phyloP scores from a whole-genome alignment of 2,329 filamentous ascomycete genomes.

The Aphanoascus verrucosus region DNA sequence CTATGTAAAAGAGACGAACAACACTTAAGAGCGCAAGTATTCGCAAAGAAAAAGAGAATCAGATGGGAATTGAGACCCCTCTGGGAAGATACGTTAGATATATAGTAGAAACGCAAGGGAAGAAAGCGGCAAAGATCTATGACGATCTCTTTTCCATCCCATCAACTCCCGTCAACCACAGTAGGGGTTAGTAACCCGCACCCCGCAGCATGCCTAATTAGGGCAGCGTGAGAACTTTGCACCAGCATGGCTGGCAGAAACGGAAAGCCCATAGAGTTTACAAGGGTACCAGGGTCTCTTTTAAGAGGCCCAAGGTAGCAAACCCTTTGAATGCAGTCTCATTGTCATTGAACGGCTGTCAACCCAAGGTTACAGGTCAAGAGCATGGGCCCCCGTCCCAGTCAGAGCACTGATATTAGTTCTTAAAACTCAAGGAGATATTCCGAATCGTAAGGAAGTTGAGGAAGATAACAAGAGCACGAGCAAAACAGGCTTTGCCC shows the following conservation, averaged over 20 bases:
- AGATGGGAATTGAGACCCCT: not conserved
- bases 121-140: not conserved
- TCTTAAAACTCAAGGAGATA: not conserved
- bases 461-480: too few relatives aligned
- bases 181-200: not conserved
- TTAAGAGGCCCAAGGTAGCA: not conserved
- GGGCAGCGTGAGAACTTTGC: not conserved
- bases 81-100: not conserved
- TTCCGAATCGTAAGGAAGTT: too few relatives aligned
- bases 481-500: too few relatives aligned
- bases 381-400: not conserved
- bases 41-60: not conserved
- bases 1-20: not conserved
- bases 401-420: not conserved
- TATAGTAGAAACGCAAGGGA: not conserved
- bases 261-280: not conserved
- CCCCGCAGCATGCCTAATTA: not conserved
- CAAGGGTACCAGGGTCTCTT: not conserved
- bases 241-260: not conserved
- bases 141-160: constrained; percentile 4
- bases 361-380: not conserved
- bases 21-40: not conserved
- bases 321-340: not conserved
- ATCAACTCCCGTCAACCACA: not conserved
- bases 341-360: constrained; percentile 4